Evolutionary conservation across 352 stramenopile species (phyloP), one percentile per base, ranked within the genome.

Genomic region (Globisporangium heterothallicum): DNA sequence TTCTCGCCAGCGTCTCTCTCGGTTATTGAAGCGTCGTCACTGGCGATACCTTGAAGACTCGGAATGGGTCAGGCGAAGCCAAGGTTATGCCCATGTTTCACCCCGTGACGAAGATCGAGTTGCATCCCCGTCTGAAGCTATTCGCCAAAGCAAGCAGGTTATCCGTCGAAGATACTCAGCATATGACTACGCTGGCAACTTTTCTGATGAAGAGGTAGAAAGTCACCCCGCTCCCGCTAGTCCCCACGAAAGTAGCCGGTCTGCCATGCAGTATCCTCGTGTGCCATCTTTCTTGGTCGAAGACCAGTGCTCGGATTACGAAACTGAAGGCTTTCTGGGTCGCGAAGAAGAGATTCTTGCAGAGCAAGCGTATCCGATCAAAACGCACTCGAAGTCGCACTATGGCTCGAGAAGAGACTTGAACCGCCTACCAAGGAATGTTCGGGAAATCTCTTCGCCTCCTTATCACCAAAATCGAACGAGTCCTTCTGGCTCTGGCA

Each of bases 291-390:
- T 50, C 27, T 32, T 27, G 14, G 3, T 49, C 0, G 53, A 55
- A 4, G 47, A 45, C n/a, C 41, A 46, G 6, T 54, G 51, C 25
- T 36, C 29, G 5, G 24, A 44, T 18, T 49, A 32, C 40, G 55
- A 61, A 8, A 38, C 29, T 3, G 54, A 58, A 19, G 42, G 50
- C 9, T 16, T 55, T 21, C 54, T 55, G 26, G 38, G 50, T 18
- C 54, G 43, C 14, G 45, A 61, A 54, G 54, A 61, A 26, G 47
- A 51, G 19, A 16, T 49, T 27, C 45, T 55, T 0, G 41, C 47
- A 32, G 32, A 32, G 4, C 55, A 52, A 44, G 55, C 49, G 30
- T 52, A 21, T 7, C 18, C 46, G n/a, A 26, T 47, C 22, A 41
- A 47, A 21, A 32, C 38, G 25, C 44, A 29, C n/a, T 18, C 9